Percentiles rank a stretch among this genome's conserved stretches.
phyloP scores from a whole-genome alignment of 116 monocot species.

The Dioscorea cayenensis region DNA sequence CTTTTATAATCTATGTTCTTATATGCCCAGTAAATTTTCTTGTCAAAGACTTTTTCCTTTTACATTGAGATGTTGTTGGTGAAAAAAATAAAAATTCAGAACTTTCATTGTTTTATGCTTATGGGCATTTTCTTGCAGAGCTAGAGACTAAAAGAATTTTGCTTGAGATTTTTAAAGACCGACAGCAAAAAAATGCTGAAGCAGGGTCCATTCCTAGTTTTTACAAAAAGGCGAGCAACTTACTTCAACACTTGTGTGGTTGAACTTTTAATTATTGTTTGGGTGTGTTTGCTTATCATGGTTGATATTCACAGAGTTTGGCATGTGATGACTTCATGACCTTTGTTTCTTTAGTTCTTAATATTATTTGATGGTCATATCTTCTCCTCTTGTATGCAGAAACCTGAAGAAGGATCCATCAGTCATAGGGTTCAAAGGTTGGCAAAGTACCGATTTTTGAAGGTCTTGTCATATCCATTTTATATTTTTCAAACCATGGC shows the following conservation, averaged over 20 bases:
- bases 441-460: constrained; percentile 93
- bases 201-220: constrained; percentile 87
- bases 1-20: too few relatives aligned
- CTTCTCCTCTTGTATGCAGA: constrained; percentile 40
- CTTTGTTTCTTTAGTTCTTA: neutral
- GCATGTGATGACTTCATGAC: neutral
- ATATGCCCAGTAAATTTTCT: too few relatives aligned
- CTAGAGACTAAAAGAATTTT: constrained; percentile 96
- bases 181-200: constrained; percentile 88
- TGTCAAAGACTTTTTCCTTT: neutral
- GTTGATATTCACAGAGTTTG: neutral
- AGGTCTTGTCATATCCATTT: constrained; percentile 40
- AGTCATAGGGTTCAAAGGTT: constrained; percentile 95
- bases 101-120: neutral
- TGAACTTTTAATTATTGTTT: neutral
- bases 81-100: neutral
- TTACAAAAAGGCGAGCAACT: constrained; percentile 81
- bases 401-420: constrained; percentile 98
- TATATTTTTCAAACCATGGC: neutral
- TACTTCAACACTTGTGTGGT: neutral
- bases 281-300: neutral
- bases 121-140: constrained; percentile 41
- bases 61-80: neutral
- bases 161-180: constrained; percentile 96
- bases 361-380: neutral